phyloP scores from a whole-genome alignment of 257 asterid genomes.

The Solanum rostratum region DNA sequence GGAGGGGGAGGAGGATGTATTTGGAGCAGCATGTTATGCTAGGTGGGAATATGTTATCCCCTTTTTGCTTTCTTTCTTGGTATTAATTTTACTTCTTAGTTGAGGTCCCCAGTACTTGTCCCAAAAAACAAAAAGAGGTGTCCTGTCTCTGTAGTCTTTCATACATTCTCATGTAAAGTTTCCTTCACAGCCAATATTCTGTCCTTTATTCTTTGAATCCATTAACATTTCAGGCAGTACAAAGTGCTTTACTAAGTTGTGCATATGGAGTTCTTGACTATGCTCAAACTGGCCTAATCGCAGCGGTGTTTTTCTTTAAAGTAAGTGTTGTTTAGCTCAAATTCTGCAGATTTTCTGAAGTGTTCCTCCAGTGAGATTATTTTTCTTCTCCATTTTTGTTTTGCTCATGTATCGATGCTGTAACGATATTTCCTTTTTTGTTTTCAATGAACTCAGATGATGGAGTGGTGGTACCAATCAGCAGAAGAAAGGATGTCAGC shows the following conservation, averaged over 20 bases:
- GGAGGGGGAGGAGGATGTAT: background rate
- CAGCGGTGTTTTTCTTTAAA: conserved; percentile 93
- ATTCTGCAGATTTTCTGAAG: background rate
- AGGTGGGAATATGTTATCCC: background rate
- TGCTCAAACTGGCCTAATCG: conserved; percentile 97
- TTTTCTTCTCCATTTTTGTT: background rate
- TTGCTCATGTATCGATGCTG: background rate
- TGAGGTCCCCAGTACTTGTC: background rate
- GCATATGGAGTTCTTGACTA: conserved; percentile 87
- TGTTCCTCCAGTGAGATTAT: background rate
- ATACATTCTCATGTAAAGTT: background rate
- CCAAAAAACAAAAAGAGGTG: background rate
- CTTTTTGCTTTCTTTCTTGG: background rate
- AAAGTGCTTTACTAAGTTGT: conserved; percentile 69
- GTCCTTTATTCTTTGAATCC: background rate
- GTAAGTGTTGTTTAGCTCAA: conserved; percentile 29
- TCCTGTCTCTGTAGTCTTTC: background rate
- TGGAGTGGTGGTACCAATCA: conserved; percentile 99
- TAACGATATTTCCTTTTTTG: background rate
- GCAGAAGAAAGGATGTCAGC: conserved; percentile 99
- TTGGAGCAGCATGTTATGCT: background rate
- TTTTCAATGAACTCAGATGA: conserved; percentile 49
- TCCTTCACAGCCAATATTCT: background rate
- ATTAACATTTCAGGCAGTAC: conserved; percentile 53
- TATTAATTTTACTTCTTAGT: background rate